phyloP scores from a whole-genome alignment of 495 filamentous ascomycete species.

The Evernia prunastri region DNA sequence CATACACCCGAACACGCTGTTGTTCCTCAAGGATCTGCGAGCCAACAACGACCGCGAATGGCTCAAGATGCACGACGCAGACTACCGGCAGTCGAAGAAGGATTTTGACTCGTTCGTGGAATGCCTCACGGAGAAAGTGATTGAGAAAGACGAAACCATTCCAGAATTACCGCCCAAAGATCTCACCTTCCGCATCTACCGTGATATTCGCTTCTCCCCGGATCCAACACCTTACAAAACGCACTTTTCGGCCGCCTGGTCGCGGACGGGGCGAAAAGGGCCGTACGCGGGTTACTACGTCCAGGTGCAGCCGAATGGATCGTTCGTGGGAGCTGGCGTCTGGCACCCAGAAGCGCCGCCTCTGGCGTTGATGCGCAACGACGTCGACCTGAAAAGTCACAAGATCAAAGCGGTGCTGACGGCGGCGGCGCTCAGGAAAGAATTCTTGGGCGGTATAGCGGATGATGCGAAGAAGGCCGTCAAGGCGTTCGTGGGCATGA shows the following conservation, averaged over 20 bases:
- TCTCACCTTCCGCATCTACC: conserved; percentile 77
- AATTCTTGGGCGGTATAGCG: conserved; percentile 54
- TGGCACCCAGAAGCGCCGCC: conserved; percentile 65
- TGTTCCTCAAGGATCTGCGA: conserved; percentile 68
- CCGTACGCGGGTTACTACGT: conserved; percentile 82
- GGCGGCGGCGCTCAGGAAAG: conserved; percentile 49
- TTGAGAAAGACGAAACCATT: conserved; percentile 65
- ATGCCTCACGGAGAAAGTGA: conserved; percentile 59
- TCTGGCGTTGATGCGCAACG: conserved; percentile 58
- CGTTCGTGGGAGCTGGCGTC: conserved; percentile 61
- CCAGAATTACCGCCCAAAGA: conserved; percentile 79
- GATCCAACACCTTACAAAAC: conserved; percentile 85
- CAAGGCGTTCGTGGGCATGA: conserved; percentile 59
- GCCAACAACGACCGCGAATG: conserved; percentile 74
- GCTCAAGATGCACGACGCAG: conserved; percentile 77
- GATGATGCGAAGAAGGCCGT: conserved; percentile 55
- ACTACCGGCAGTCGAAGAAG: conserved; percentile 67
- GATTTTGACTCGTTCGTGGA: conserved; percentile 75
- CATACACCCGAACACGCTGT: conserved; percentile 74
- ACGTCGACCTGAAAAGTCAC: conserved; percentile 62
- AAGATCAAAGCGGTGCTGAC: conserved; percentile 60
- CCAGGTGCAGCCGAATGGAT: conserved; percentile 49
- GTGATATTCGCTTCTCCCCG: conserved; percentile 70
- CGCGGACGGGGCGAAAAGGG: conserved; percentile 76
- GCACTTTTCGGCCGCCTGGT: conserved; percentile 80